Evolutionary conservation across 2,329 filamentous ascomycete species (phyloP), one percentile per base, ranked within the genome.

Genomic region (Trichophyton rubrum): DNA sequence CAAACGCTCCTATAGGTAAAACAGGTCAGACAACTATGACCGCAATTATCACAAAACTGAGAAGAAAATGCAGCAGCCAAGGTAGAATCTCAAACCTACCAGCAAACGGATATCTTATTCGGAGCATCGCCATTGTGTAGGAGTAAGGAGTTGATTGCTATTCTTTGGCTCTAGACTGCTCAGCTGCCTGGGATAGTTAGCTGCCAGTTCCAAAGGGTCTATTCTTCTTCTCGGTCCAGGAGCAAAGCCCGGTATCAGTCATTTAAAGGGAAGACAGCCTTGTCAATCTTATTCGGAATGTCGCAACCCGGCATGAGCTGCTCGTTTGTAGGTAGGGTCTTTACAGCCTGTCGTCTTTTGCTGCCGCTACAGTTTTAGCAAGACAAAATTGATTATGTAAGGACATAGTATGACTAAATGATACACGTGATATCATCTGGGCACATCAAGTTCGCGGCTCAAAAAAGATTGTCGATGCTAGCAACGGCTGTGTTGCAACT

Each of bases 21-120:
- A 55, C 51, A 27, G 13, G 51, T 35, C 27, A 55, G 27, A 5
- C 38, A 59, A 9, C 15, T 20, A 60, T n/a, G 3, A n/a, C 40
- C 33, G 33, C 11, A 9, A 11, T 38, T 38, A 38, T 13, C 9
- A 13, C 33, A 38, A 38, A 38, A 13, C 33, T 13, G 33, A 13
- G 33, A 11, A 11, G 8, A 3, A 38, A 38, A 38, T 13, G 33
- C 9, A 38, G 33, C 9, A 38, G 33, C 9, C 3, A 38, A 38
- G 8, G 11, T 38, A 38, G 8, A 38, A 38, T 38, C 3, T 55
- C 43, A n/a, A 41, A 57, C 83, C 70, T 78, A 93, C 91, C 89
- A 77, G 90, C 90, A 72, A 96, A 95, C 60, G 88, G 87, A 68
- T 90, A 83, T 70, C 91, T 85, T 77, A 96, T 89, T 74, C 89